Conservation (phyloP, 2,329 filamentous ascomycete species). For the Volutella citrinella region DNA sequence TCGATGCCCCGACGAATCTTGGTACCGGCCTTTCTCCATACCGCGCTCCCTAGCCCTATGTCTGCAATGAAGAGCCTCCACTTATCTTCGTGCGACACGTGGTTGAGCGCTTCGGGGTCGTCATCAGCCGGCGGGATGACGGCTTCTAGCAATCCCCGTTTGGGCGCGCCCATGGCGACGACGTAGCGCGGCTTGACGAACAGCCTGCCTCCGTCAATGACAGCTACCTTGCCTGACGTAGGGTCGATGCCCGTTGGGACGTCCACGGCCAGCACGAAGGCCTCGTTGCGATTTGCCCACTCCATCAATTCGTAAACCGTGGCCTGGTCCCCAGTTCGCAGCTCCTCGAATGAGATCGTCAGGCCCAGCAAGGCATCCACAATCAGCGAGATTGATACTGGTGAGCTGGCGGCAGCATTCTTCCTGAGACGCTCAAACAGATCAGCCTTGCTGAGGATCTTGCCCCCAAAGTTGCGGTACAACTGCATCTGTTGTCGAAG, state of each 20-base stretch:
- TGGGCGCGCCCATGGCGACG: constrained; percentile 81
- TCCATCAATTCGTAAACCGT: constrained; percentile 87
- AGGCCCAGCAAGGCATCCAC: constrained; percentile 86
- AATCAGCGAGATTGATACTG: constrained; percentile 69
- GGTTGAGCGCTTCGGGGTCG: constrained; percentile 27
- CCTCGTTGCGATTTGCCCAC: constrained; percentile 87
- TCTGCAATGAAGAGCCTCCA: constrained; percentile 87
- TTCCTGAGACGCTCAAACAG: constrained; percentile 59
- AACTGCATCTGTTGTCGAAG: constrained; percentile 79
- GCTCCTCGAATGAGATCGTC: constrained; percentile 83
- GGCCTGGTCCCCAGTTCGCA: constrained; percentile 77
- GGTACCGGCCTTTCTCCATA: constrained; percentile 82
- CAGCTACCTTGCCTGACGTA: constrained; percentile 63
- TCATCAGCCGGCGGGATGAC: constrained; percentile 53
- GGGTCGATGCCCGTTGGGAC: constrained; percentile 87
- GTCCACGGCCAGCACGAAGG: constrained; percentile 82
- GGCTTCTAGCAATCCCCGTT: constrained; percentile 77
- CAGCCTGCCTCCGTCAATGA: constrained; percentile 72
- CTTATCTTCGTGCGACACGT: constrained; percentile 46
- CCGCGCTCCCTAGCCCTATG: constrained; percentile 76
- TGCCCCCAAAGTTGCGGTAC: constrained; percentile 79
- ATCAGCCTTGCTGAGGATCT: constrained; percentile 60
- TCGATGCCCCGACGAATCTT: constrained; percentile 80
- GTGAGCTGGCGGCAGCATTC: constrained; percentile 35
- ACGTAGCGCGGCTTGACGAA: constrained; percentile 81